These are phyloP conservation scores for Colletotrichum filicis DNA, from an alignment of 2,329 filamentous ascomycete species.

Conservation along the genomic window DNA sequence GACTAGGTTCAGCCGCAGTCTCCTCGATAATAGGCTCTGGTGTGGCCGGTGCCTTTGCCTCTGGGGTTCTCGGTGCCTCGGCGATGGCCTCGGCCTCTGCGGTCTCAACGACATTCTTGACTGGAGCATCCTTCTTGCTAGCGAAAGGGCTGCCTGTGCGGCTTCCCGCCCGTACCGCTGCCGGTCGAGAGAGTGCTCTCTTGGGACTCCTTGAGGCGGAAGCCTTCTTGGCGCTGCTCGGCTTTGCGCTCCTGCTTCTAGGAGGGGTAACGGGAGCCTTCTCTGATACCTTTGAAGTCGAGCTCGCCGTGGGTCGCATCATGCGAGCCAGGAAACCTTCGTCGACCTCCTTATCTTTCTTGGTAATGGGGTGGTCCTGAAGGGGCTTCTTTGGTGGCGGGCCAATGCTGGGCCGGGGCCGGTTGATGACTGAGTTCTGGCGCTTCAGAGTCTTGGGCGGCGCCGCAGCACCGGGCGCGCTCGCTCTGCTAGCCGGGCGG, in stretches of 20 bases:
- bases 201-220: slow-evolving; percentile 32
- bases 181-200: slow-evolving; percentile 37
- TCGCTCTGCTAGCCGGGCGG: slow-evolving; percentile 60
- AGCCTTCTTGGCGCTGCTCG: slow-evolving; percentile 39
- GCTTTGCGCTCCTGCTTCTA: slow-evolving; percentile 46
- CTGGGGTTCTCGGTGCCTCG: slow-evolving; percentile 19
- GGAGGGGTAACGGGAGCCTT: slow-evolving; percentile 66
- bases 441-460: slow-evolving; percentile 51
- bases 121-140: slow-evolving; percentile 4
- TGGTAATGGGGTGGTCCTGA: slow-evolving; percentile 57
- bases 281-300: slow-evolving; percentile 74
- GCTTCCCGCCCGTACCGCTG: background rate
- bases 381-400: slow-evolving; percentile 68
- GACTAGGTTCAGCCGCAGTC: slow-evolving; percentile 4
- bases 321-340: slow-evolving; percentile 82
- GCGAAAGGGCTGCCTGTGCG: slow-evolving; percentile 26
- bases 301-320: slow-evolving; percentile 81
- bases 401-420: slow-evolving; percentile 64
- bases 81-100: slow-evolving; percentile 31
- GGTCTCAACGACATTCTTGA: slow-evolving; percentile 29
- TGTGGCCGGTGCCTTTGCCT: slow-evolving; percentile 14
- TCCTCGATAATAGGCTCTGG: slow-evolving; percentile 27
- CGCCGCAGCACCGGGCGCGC: slow-evolving; percentile 44
- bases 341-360: slow-evolving; percentile 68
- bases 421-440: slow-evolving; percentile 57